phyloP scores from a whole-genome alignment of 75 land plant genomes.

The Picea glauca region DNA sequence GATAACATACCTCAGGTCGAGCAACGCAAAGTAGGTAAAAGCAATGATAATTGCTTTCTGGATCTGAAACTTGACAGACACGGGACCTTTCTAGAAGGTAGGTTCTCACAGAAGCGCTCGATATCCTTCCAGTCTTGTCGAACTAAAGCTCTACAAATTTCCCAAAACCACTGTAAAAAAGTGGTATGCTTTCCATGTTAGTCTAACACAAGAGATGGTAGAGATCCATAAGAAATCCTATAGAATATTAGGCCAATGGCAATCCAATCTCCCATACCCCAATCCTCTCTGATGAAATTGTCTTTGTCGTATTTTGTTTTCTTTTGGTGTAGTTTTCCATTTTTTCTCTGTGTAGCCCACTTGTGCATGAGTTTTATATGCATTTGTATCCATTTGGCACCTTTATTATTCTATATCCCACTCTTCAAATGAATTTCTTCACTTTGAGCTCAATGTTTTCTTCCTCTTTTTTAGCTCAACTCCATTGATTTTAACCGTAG shows the following conservation, averaged over 20 bases:
- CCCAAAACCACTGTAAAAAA: constrained; percentile 81
- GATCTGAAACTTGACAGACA: constrained; percentile 87
- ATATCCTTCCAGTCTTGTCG: constrained; percentile 89
- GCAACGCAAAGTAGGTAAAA: constrained; percentile 97
- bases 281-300: not conserved
- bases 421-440: too few relatives aligned
- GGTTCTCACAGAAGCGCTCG: constrained; percentile 91
- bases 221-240: not conserved
- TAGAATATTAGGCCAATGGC: too few relatives aligned
- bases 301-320: too few relatives aligned
- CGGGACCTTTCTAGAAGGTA: constrained; percentile 95
- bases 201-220: not conserved
- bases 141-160: constrained; percentile 99
- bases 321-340: not conserved
- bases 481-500: constrained; percentile 44
- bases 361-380: too few relatives aligned
- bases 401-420: too few relatives aligned
- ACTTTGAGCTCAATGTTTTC: too few relatives aligned
- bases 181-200: too few relatives aligned
- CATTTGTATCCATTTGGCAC: too few relatives aligned
- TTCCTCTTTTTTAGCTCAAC: too few relatives aligned
- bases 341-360: constrained; percentile 18
- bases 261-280: too few relatives aligned
- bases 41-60: constrained; percentile 94
- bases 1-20: not conserved